These are phyloP conservation scores for Taphrina communis DNA, from an alignment of 1,139 yeast species.

Conservation along the genomic window DNA sequence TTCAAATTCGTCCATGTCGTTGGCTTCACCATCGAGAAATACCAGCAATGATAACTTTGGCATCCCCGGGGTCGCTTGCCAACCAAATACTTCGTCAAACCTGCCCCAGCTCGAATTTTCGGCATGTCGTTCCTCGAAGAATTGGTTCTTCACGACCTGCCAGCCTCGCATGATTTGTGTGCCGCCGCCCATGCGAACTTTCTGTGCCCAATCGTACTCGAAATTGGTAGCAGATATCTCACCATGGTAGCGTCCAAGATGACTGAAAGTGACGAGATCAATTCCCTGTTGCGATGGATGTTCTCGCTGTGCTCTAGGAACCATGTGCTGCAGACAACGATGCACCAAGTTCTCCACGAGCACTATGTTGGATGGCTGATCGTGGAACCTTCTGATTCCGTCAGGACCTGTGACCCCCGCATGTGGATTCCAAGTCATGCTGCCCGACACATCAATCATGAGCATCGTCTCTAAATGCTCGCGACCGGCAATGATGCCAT, in stretches of 20 bases:
- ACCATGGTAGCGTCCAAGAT: conserved; percentile 10
- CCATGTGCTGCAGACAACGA: conserved; percentile 23
- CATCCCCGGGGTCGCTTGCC: conserved; percentile 23
- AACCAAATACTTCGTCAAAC: conserved; percentile 5
- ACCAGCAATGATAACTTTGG: conserved; percentile 19
- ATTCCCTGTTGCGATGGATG: conserved; percentile 14
- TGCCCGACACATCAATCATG: conserved; percentile 7
- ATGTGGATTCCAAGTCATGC: conserved; percentile 25
- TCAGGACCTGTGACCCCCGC: conserved; percentile 11
- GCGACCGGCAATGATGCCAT: conserved; percentile 13
- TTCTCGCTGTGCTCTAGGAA: conserved; percentile 18
- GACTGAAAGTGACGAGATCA: conserved; percentile 19
- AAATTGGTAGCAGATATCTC: conserved; percentile 9
- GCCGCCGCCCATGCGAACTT: conserved; percentile 9
- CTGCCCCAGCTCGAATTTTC: conserved; percentile 21
- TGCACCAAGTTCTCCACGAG: conserved; percentile 20
- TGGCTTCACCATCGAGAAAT: conserved; percentile 19
- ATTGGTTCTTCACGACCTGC: conserved; percentile 21
- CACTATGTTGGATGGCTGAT: conserved; percentile 19
- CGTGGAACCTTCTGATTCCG: conserved; percentile 23
- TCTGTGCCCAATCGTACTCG: neutral
- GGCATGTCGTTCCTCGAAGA: conserved; percentile 19
- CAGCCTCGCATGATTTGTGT: conserved; percentile 24
- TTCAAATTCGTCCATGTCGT: conserved; percentile 24
- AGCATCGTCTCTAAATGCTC: conserved; percentile 27